A percentile compares a stretch with the other conserved stretches of the same genome.
Evolutionary conservation across 2,329 filamentous ascomycete genomes (phyloP).

Genomic region (Penicillium crustosum): DNA sequence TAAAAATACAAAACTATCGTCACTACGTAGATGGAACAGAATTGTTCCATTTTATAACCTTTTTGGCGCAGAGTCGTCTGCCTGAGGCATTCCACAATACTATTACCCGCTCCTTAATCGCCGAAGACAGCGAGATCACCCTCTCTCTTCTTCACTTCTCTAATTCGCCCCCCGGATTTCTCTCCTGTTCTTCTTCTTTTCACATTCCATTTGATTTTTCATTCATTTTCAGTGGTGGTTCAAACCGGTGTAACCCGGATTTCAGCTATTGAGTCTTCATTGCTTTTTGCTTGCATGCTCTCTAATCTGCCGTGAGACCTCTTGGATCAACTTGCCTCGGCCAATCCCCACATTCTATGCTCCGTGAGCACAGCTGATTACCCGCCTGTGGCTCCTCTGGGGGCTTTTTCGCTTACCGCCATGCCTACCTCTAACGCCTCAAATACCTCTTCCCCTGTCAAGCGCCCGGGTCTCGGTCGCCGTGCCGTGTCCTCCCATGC

Average conservation of each 20-base stretch:
- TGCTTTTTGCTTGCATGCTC: conserved; percentile 27
- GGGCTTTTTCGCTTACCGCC: conserved; percentile 20
- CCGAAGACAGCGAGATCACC: conserved; percentile 20
- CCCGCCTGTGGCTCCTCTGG: conserved; percentile 19
- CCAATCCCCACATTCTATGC: conserved; percentile 29
- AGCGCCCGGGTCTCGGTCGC: conserved; percentile 42
- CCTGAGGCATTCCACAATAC: conserved; percentile 5
- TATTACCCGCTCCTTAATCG: conserved; percentile 17
- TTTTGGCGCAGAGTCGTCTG: background rate
- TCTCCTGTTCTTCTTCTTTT: background rate
- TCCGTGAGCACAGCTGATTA: conserved; percentile 22
- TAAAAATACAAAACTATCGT: too few species aligned
- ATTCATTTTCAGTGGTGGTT: background rate
- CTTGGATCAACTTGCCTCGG: conserved; percentile 19
- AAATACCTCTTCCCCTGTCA: conserved; percentile 40
- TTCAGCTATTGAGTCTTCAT: conserved; percentile 17
- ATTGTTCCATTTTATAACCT: background rate
- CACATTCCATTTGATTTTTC: background rate
- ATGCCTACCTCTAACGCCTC: conserved; percentile 22
- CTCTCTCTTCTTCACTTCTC: conserved; percentile 10
- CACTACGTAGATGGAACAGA: background rate
- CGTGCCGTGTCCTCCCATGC: conserved; percentile 44
- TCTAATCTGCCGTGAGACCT: conserved; percentile 27
- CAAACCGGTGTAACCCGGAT: conserved; percentile 11
- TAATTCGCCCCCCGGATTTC: conserved; percentile 1